These are phyloP conservation scores for Usnea hakonensis DNA, from an alignment of 495 filamentous ascomycete species.

Conservation along the genomic window DNA sequence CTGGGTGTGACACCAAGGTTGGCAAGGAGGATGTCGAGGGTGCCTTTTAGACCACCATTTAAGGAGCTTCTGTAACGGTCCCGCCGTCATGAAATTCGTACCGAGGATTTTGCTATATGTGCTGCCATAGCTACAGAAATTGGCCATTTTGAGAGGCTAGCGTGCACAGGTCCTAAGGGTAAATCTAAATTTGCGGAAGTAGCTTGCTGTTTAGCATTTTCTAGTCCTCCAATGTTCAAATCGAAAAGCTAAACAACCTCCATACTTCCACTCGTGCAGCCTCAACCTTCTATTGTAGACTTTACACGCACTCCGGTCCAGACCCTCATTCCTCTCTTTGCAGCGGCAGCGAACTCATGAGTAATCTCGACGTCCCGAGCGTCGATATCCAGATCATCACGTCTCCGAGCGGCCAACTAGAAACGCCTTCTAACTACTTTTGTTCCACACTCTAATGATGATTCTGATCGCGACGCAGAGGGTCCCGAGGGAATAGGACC, in stretches of 20 bases:
- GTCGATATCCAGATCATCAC: background rate
- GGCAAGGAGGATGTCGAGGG: conserved; percentile 6
- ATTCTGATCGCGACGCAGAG: background rate
- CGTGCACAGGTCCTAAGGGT: too few species aligned
- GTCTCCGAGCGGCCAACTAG: background rate
- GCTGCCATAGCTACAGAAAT: background rate
- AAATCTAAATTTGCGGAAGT: background rate
- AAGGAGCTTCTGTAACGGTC: background rate
- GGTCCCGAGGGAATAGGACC: background rate
- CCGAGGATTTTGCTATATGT: background rate
- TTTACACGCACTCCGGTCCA: background rate
- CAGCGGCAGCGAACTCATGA: background rate
- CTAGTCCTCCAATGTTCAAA: background rate
- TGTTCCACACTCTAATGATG: background rate
- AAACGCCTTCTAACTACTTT: background rate
- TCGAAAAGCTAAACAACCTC: background rate
- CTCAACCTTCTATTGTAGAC: background rate
- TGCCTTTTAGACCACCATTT: conserved; percentile 16
- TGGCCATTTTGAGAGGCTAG: background rate
- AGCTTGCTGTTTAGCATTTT: background rate
- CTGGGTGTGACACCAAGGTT: conserved; percentile 7
- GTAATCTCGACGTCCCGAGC: background rate
- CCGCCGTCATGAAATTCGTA: background rate
- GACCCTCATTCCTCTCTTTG: background rate
- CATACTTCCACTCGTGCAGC: background rate